phyloP scores from a whole-genome alignment of 805 yeast species.

The Candida nonsorbophila region DNA sequence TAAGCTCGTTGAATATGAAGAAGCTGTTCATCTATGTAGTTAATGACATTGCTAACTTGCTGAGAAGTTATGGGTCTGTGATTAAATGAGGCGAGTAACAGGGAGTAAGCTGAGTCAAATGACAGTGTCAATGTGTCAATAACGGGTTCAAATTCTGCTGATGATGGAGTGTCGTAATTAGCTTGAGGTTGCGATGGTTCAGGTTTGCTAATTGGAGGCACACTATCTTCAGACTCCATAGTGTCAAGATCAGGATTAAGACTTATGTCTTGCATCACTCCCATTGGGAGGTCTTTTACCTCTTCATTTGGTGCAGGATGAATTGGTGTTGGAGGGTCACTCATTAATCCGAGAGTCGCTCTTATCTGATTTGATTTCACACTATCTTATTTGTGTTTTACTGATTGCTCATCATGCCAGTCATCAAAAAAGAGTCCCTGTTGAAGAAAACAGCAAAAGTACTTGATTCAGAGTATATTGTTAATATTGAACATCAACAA shows the following conservation, averaged over 20 bases:
- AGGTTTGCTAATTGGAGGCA: no score
- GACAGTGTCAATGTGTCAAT: background rate
- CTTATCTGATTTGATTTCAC: no score
- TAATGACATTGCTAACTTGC: slow-evolving; percentile 32
- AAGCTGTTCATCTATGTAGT: slow-evolving; percentile 30
- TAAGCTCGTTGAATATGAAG: slow-evolving; percentile 29
- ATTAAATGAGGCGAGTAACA: no score
- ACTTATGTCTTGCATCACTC: slow-evolving; percentile 23
- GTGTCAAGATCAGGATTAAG: slow-evolving; percentile 36
- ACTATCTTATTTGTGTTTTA: background rate
- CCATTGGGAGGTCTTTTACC: slow-evolving; percentile 20
- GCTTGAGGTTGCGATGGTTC: background rate
- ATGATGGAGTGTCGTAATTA: slow-evolving; percentile 1
- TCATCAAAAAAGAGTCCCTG: slow-evolving; percentile 5
- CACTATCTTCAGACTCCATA: slow-evolving; percentile 14
- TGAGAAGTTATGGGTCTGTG: no score
- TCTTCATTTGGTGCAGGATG: slow-evolving; percentile 33
- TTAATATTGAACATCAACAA: background rate
- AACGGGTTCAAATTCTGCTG: slow-evolving; percentile 1
- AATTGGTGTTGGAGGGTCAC: slow-evolving; percentile 27
- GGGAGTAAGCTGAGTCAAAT: background rate
- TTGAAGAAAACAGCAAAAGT: slow-evolving; percentile 1
- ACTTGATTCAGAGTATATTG: background rate
- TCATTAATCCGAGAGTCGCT: no score
- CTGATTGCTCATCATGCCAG: slow-evolving; percentile 5